Percentiles rank a stretch among this genome's conserved stretches.
Conservation (phyloP, 352 stramenopile species). For the Globisporangium cederbergense region DNA sequence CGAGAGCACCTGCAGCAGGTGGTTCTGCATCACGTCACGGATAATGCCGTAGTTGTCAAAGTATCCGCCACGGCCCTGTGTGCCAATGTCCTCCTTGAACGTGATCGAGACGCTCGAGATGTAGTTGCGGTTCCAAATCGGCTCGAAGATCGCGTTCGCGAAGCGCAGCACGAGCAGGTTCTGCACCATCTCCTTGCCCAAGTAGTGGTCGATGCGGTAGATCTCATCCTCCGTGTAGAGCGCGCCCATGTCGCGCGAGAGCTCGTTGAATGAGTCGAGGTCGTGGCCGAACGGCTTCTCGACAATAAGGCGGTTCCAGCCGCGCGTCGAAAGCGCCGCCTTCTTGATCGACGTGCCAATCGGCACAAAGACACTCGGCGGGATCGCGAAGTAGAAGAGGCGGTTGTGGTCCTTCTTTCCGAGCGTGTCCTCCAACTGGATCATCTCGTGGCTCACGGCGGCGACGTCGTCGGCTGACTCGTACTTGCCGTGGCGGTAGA, state of each 20-base stretch:
- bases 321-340: constrained; percentile 77
- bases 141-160: constrained; percentile 96
- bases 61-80: constrained; percentile 94
- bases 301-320: constrained; percentile 96
- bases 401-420: constrained; percentile 64
- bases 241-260: constrained; percentile 84
- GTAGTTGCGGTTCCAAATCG: constrained; percentile 95
- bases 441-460: constrained; percentile 71
- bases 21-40: constrained; percentile 98
- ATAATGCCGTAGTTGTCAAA: constrained; percentile 99
- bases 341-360: constrained; percentile 92
- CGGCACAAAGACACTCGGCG: constrained; percentile 94
- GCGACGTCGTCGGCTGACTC: constrained; percentile 80
- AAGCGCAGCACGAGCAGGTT: constrained; percentile 97
- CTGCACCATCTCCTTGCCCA: constrained; percentile 98
- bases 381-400: constrained; percentile 97
- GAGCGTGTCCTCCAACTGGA: constrained; percentile 47
- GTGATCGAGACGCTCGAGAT: constrained; percentile 96
- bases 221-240: constrained; percentile 88
- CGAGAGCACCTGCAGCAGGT: constrained; percentile 97
- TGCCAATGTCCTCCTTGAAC: constrained; percentile 98
- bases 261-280: constrained; percentile 88
- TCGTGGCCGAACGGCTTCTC: constrained; percentile 99
- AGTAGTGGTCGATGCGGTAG: constrained; percentile 97
- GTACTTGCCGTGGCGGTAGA: constrained; percentile 80